Evolutionary conservation across 2,329 filamentous ascomycete species (phyloP), one percentile per base, ranked within the genome.

Genomic region (Eurotiales sp.): DNA sequence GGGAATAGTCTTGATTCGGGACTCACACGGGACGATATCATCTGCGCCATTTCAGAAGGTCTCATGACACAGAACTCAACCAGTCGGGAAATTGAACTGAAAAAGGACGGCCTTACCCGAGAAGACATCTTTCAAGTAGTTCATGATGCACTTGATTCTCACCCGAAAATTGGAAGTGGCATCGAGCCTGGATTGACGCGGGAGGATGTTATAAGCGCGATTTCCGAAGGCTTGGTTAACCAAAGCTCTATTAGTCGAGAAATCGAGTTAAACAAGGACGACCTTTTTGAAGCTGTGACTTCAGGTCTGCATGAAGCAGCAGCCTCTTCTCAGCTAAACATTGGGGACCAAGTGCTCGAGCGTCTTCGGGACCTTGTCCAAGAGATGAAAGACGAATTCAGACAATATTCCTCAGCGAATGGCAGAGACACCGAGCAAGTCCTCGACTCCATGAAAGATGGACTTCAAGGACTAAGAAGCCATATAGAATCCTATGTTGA

Each of bases 401-500:
- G 91, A 66, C 82, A 92, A 60, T 92, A 90, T 59, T 85, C 89
- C 17, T 83, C 87, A 3, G 85, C 87, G 55, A 88, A 84, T 59
- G 88, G 87, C 36, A 81, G 84, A 52, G 89, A 93, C 64, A 92
- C 90, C 0, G 90, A 96, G 66, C 89, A 96, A 66, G 84, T 95
- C 11, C 76, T 96, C 4, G 88, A 93, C 66, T 88, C 90, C 1
- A 85, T 95, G 39, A 92, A 90, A 59, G 89, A 95, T 64, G 90
- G 90, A 0, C 78, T 96, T 12, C 90, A 95, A 59, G 85, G 82
- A 58, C 80, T 97, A 6, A 84, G 90, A 10, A 73, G 76, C 11
- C 87, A 95, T 53, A 88, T 97, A 50, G 89, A 96, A 63, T 77
- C 76, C 39, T 95, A 95, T 58, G 84, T 93, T 52, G 85, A 91